Conservation (phyloP, 2,329 filamentous ascomycete genomes). For the Gremmenia infestans region DNA sequence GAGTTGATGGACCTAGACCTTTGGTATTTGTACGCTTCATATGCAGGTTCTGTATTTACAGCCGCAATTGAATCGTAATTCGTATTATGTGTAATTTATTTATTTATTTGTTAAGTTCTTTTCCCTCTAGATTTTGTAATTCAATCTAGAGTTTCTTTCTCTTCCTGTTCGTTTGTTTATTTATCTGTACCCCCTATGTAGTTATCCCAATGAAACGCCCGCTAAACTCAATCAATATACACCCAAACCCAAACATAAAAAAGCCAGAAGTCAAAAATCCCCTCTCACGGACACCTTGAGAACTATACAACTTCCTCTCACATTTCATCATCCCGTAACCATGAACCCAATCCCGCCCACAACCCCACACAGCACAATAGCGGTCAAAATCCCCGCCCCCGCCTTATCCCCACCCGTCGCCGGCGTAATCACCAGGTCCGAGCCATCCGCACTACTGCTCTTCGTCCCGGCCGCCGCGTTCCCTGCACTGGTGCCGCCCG, state of each 20-base stretch:
- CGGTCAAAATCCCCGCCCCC: slow-evolving; percentile 63
- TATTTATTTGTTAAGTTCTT: too few relatives aligned
- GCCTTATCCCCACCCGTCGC: slow-evolving; percentile 54
- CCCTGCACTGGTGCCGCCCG: slow-evolving; percentile 52
- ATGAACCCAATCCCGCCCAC: slow-evolving; percentile 51
- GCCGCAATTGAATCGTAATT: too few relatives aligned
- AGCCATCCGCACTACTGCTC: neutral
- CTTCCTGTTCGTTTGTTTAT: too few relatives aligned
- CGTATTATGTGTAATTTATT: too few relatives aligned
- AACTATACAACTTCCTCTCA: slow-evolving; percentile 46
- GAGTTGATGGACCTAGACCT: too few relatives aligned
- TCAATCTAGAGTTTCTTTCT: too few relatives aligned
- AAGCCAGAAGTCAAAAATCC: neutral
- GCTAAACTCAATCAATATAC: neutral
- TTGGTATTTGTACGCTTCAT: too few relatives aligned
- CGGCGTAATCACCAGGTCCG: neutral
- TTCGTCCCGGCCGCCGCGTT: slow-evolving; percentile 28
- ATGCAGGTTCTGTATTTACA: too few relatives aligned
- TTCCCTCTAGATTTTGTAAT: too few relatives aligned
- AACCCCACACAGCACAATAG: slow-evolving; percentile 46
- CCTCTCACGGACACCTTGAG: neutral
- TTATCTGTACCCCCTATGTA: too few relatives aligned
- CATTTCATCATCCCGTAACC: slow-evolving; percentile 34
- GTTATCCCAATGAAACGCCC: neutral
- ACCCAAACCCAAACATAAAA: neutral